A percentile compares a stretch with the other conserved stretches of the same genome.
Evolutionary conservation across 352 stramenopile genomes (phyloP).

Genomic region (Phytophthora pisi): DNA sequence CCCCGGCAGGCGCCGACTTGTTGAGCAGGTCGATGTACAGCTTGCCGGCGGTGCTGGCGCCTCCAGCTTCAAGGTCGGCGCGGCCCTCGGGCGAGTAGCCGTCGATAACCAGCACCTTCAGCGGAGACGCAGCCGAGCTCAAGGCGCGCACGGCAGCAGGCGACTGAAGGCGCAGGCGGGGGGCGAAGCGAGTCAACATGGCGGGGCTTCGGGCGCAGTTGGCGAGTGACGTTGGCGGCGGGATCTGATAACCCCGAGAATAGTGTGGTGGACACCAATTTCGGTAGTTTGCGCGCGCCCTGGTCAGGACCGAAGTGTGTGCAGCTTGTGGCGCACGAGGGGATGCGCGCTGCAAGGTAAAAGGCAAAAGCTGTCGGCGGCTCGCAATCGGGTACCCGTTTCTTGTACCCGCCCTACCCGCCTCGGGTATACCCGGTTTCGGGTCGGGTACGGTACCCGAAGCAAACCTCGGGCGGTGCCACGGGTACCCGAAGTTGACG

Average conservation of each 20-base stretch:
- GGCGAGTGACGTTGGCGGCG: conserved; percentile 22
- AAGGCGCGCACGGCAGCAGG: conserved; percentile 21
- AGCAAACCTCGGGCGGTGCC: too few relatives aligned
- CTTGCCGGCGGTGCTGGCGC: conserved; percentile 70
- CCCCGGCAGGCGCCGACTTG: conserved; percentile 61
- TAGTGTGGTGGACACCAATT: conserved; percentile 23
- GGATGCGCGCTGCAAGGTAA: background rate
- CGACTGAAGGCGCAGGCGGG: conserved; percentile 14
- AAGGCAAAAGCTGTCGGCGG: background rate
- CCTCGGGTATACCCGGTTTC: too few relatives aligned
- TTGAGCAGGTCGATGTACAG: conserved; percentile 70
- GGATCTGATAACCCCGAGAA: conserved; percentile 17
- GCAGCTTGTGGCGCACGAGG: conserved; percentile 14
- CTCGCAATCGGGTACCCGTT: too few relatives aligned
- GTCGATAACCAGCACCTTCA: conserved; percentile 79
- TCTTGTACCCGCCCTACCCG: too few relatives aligned
- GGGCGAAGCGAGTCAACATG: conserved; percentile 33
- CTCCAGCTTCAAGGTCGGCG: conserved; percentile 65
- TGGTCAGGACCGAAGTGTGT: conserved; percentile 13
- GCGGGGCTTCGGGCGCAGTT: conserved; percentile 9
- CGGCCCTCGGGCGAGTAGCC: conserved; percentile 77
- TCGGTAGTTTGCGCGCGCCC: conserved; percentile 13
- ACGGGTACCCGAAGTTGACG: too few relatives aligned
- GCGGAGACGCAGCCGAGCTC: conserved; percentile 41
- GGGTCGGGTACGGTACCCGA: too few relatives aligned